Conservation (phyloP, 768 basidiomycete species). For the Mycena sanguinolenta region DNA sequence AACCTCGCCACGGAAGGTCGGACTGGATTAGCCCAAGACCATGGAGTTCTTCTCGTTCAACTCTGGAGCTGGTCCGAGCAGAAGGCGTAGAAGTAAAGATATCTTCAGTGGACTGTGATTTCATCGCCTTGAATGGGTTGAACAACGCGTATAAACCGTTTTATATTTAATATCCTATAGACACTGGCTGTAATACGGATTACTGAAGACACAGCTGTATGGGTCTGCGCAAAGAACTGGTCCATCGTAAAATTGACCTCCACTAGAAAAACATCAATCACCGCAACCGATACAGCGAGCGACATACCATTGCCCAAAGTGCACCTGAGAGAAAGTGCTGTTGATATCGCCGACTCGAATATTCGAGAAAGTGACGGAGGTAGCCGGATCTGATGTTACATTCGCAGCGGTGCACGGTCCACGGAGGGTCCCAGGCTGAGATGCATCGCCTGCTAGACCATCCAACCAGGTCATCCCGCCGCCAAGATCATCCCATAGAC, state of each 20-base stretch:
- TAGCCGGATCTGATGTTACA: conserved; percentile 45
- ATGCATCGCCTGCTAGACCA: conserved; percentile 38
- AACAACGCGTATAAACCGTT: conserved; percentile 20
- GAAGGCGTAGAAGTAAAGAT: conserved; percentile 12
- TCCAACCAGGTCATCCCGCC: conserved; percentile 56
- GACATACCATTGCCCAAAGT: conserved; percentile 28
- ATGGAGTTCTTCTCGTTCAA: conserved; percentile 12
- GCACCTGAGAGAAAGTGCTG: conserved; percentile 46
- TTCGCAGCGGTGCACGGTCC: conserved; percentile 52
- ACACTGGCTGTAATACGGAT: conserved; percentile 31
- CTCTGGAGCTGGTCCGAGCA: conserved; percentile 1
- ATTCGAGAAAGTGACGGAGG: conserved; percentile 53
- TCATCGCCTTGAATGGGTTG: conserved; percentile 19
- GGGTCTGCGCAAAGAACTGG: conserved; percentile 18
- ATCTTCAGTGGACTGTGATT: conserved; percentile 17
- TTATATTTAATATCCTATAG: conserved; percentile 24
- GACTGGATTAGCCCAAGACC: conserved; percentile 9
- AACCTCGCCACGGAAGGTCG: conserved; percentile 16
- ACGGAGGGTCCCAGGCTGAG: conserved; percentile 47
- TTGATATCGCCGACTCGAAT: conserved; percentile 55
- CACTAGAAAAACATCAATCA: conserved; percentile 23
- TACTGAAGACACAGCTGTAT: conserved; percentile 18
- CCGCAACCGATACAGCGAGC: conserved; percentile 1
- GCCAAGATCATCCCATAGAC: conserved; percentile 54
- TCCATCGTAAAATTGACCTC: conserved; percentile 26